Evolutionary conservation across 1,284 basidiomycete genomes (phyloP).

Genomic region (Fistulinella cinereoalba): DNA sequence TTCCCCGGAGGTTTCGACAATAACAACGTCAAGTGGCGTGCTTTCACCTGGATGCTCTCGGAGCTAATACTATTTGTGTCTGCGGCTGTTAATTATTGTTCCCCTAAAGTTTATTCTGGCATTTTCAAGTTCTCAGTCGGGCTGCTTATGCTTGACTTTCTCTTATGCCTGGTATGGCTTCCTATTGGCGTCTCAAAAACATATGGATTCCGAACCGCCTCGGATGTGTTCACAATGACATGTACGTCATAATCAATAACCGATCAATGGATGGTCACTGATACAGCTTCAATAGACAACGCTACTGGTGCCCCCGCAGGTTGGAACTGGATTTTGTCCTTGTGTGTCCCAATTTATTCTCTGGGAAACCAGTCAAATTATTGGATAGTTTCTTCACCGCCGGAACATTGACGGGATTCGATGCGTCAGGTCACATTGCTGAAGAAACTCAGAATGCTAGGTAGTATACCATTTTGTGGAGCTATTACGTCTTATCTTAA

Average conservation of each 20-base stretch:
- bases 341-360: conserved; percentile 42
- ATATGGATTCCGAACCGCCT: conserved; percentile 77
- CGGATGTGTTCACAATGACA: conserved; percentile 78
- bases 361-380: too few relatives aligned
- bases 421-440: conserved; percentile 84
- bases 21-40: conserved; percentile 77
- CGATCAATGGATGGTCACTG: conserved; percentile 1
- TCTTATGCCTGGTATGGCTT: conserved; percentile 84
- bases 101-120: conserved; percentile 65
- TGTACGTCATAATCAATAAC: conserved; percentile 47
- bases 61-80: conserved; percentile 67
- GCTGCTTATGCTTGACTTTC: conserved; percentile 79
- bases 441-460: conserved; percentile 88
- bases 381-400: conserved; percentile 71
- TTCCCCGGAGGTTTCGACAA: conserved; percentile 74
- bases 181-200: conserved; percentile 82
- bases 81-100: conserved; percentile 79
- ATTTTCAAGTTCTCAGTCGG: conserved; percentile 73
- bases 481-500: background rate
- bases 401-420: conserved; percentile 82
- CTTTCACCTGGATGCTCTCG: conserved; percentile 77
- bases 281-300: conserved; percentile 54
- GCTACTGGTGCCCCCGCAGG: conserved; percentile 79
- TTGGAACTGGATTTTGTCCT: conserved; percentile 85
- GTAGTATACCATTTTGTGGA: conserved; percentile 36